A percentile compares a stretch with the other conserved stretches of the same genome.
These are phyloP conservation scores for Ascochyta lentis DNA, from an alignment of 2,329 filamentous ascomycete genomes.

Conservation along the genomic window DNA sequence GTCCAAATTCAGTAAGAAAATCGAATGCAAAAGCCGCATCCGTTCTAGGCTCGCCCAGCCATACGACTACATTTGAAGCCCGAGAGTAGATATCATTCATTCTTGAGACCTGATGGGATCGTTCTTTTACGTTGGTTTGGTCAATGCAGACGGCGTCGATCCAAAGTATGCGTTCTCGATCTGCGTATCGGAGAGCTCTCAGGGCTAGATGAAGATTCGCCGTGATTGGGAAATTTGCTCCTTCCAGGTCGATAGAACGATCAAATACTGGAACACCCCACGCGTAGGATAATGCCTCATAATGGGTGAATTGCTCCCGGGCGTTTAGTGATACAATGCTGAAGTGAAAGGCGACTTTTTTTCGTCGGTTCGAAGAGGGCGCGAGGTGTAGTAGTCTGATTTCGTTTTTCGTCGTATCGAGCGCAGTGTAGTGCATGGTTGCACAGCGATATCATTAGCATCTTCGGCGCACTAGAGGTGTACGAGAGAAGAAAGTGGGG, in stretches of 20 bases:
- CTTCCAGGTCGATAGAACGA: background rate
- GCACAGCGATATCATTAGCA: background rate
- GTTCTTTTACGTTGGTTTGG: conserved; percentile 12
- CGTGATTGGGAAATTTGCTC: conserved; percentile 1
- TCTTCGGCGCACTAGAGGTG: background rate
- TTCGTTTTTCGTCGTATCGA: conserved; percentile 2
- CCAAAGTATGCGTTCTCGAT: conserved; percentile 13
- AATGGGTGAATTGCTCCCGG: background rate
- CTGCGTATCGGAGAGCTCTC: conserved; percentile 6
- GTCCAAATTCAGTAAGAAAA: conserved; percentile 6
- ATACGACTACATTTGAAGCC: conserved; percentile 6
- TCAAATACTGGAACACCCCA: conserved; percentile 4
- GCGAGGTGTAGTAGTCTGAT: conserved; percentile 6
- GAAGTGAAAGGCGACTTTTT: background rate
- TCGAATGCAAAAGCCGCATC: conserved; percentile 7
- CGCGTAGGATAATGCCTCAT: conserved; percentile 12
- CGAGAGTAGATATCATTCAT: conserved; percentile 14
- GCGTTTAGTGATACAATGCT: background rate
- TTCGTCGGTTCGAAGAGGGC: conserved; percentile 3
- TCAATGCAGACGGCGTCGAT: conserved; percentile 22
- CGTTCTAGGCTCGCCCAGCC: conserved; percentile 9
- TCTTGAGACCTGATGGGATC: conserved; percentile 9
- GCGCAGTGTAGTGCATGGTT: conserved; percentile 11
- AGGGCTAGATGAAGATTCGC: conserved; percentile 13
- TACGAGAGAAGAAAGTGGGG: background rate